Percentiles rank a stretch among this genome's conserved stretches.
phyloP scores from a whole-genome alignment of 1,284 basidiomycete genomes.

The Sanghuangporus sanghuang region DNA sequence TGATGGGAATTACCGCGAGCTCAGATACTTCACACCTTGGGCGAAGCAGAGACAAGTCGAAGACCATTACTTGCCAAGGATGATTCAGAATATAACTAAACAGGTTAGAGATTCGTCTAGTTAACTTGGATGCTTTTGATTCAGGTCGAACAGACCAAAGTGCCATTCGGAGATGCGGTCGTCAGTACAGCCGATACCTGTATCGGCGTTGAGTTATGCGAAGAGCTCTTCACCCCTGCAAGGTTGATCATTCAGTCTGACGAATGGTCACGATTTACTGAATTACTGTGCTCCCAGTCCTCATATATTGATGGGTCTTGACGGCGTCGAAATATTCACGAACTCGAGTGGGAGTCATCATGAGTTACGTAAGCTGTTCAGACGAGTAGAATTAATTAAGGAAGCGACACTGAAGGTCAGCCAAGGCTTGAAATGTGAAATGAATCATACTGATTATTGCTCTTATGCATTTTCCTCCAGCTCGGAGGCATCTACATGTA shows the following conservation, averaged over 20 bases:
- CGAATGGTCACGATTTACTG: neutral
- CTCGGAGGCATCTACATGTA: slow-evolving; percentile 96
- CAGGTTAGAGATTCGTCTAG: slow-evolving; percentile 49
- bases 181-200: slow-evolving; percentile 93
- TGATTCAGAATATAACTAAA: slow-evolving; percentile 83
- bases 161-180: slow-evolving; percentile 95
- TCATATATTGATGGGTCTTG: slow-evolving; percentile 94
- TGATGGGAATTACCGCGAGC: slow-evolving; percentile 96
- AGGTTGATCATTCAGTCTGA: slow-evolving; percentile 49
- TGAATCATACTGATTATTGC: neutral
- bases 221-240: slow-evolving; percentile 94
- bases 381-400: slow-evolving; percentile 90
- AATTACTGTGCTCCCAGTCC: slow-evolving; percentile 49
- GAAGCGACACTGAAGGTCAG: slow-evolving; percentile 91
- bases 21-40: slow-evolving; percentile 97
- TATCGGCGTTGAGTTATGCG: slow-evolving; percentile 94
- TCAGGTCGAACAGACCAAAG: slow-evolving; percentile 52
- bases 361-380: slow-evolving; percentile 91
- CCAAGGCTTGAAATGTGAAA: neutral
- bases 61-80: slow-evolving; percentile 83
- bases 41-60: slow-evolving; percentile 83
- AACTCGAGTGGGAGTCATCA: slow-evolving; percentile 98
- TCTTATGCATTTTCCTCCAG: slow-evolving; percentile 35
- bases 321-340: slow-evolving; percentile 98
- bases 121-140: neutral